These are phyloP conservation scores for Chernovozyma sophiae-reginae DNA, from an alignment of 1,139 yeast species.

Conservation along the genomic window DNA sequence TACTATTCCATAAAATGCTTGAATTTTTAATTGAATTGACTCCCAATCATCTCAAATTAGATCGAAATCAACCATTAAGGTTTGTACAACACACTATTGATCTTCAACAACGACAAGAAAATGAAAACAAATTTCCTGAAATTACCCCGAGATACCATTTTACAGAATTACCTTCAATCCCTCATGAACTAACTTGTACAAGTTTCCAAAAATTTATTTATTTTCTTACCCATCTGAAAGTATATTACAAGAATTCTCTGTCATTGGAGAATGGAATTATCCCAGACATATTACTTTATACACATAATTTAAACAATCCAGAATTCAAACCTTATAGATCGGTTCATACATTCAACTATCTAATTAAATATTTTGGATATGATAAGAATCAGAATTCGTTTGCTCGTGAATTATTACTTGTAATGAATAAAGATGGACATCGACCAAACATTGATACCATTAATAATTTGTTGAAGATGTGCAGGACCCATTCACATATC, in stretches of 20 bases:
- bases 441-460: constrained; percentile 39
- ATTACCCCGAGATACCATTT: constrained; percentile 21
- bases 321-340: constrained; percentile 29
- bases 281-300: constrained; percentile 35
- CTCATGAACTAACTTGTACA: constrained; percentile 23
- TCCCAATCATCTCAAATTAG: constrained; percentile 23
- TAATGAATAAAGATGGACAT: constrained; percentile 43
- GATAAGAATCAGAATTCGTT: constrained; percentile 41
- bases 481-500: constrained; percentile 30
- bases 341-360: constrained; percentile 36
- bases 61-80: not conserved
- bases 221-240: constrained; percentile 31
- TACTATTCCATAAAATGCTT: constrained; percentile 29
- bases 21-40: constrained; percentile 29
- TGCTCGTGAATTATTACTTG: constrained; percentile 38
- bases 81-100: constrained; percentile 11
- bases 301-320: constrained; percentile 33
- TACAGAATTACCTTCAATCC: constrained; percentile 33
- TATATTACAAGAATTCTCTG: constrained; percentile 32
- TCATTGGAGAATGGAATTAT: constrained; percentile 36
- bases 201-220: constrained; percentile 36
- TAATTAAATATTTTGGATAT: constrained; percentile 41
- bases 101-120: constrained; percentile 12
- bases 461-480: constrained; percentile 31
- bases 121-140: constrained; percentile 8